Evolutionary conservation across 331 rosid species (phyloP), one percentile per base, ranked within the genome.

Genomic region (Quercus lobata): DNA sequence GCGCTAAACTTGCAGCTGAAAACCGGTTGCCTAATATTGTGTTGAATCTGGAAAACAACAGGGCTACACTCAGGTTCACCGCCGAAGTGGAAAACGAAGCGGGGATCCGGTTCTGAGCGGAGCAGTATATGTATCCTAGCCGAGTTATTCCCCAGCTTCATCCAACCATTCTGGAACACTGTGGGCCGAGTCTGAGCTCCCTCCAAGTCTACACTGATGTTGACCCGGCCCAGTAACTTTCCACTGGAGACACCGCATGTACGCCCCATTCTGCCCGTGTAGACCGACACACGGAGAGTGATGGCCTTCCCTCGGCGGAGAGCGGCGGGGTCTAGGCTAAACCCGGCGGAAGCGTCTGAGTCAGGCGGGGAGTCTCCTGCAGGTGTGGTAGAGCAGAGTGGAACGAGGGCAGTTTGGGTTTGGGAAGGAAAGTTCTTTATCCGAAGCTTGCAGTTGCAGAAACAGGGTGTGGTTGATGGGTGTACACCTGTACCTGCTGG

Each of bases 11-110:
- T 93, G 89, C 96, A 90, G 77, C 99, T 92, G 29, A 95, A 87
- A 75, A 95, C 99, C 19, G 99, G 99, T 76, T 95, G 99, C 25
- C 91, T 82, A 52, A 89, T 88, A 80, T 89, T 91, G 77, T 86
- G 98, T 53, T 90, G 99, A 90, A 93, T 86, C 91, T 91, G 97
- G 6, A 86, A 95, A 80, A 95, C 90, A 44, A 95, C 99, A 0
- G 97, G 99, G 72, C 98, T 93, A 35, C 97, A 91, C 83, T 95
- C 99, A 83, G 99, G 99, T 75, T 95, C 99, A 0, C 97, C 97
- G 0, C 90, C 97, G 82, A 93, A 95, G 57, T 95, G 97, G 4
- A 95, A 95, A 14, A 95, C 91, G 57, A 91, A 95, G 21, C 99
- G 92, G 0, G 99, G 99, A 49, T 93, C 97, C 57, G 94, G 97